phyloP scores from a whole-genome alignment of 2,329 filamentous ascomycete species.

The Fusarium sp. region DNA sequence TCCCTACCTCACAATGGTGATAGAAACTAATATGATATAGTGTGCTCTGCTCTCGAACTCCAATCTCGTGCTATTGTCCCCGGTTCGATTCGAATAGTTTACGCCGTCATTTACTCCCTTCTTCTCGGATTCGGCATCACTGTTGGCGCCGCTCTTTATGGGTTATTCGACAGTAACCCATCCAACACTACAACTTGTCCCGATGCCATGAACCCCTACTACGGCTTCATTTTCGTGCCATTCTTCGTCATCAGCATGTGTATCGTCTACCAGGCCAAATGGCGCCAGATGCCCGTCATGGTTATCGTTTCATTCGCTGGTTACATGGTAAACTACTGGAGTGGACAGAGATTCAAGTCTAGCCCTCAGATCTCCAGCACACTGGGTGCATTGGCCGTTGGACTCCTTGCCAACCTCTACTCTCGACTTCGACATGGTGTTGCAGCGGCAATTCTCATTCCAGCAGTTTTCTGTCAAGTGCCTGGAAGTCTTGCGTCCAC shows the following conservation, averaged over 20 bases:
- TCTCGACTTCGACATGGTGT: slow-evolving; percentile 66
- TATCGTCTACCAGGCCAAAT: slow-evolving; percentile 83
- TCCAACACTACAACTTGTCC: slow-evolving; percentile 55
- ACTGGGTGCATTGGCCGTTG: slow-evolving; percentile 78
- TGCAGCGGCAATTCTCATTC: slow-evolving; percentile 57
- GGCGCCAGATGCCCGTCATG: slow-evolving; percentile 83
- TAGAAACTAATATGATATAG: slow-evolving; percentile 35
- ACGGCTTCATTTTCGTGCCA: slow-evolving; percentile 77
- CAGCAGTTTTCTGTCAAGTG: slow-evolving; percentile 60
- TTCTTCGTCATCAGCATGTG: slow-evolving; percentile 77
- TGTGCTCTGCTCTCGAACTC: slow-evolving; percentile 66
- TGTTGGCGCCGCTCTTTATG: slow-evolving; percentile 71
- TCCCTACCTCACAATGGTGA: background rate
- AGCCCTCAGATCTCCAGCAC: slow-evolving; percentile 82
- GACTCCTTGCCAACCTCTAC: slow-evolving; percentile 80
- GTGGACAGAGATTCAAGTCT: slow-evolving; percentile 68
- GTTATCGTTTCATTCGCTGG: slow-evolving; percentile 76
- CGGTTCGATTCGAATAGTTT: slow-evolving; percentile 78
- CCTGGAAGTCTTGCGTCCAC: slow-evolving; percentile 59
- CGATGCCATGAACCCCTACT: slow-evolving; percentile 53
- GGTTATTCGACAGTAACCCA: slow-evolving; percentile 65
- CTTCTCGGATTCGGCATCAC: slow-evolving; percentile 79
- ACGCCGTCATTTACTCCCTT: slow-evolving; percentile 77
- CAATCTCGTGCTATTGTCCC: slow-evolving; percentile 75
- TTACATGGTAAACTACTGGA: slow-evolving; percentile 81